Evolutionary conservation across 345 rosid species (phyloP).

Genomic region (Geranium rotundifolium): DNA sequence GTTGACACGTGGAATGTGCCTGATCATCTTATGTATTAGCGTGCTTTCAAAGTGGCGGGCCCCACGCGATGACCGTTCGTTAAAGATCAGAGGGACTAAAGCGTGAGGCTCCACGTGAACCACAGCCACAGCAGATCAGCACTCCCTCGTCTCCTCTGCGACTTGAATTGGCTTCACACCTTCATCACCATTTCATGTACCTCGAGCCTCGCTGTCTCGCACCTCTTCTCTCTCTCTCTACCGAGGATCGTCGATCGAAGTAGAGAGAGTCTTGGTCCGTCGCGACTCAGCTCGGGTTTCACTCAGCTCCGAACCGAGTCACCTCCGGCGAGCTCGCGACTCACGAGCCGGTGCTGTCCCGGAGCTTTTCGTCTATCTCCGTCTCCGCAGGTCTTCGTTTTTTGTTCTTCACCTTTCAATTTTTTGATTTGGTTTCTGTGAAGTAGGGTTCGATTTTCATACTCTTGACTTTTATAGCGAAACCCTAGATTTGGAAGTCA

Average conservation of each 20-base stretch:
- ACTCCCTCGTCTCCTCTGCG: background rate
- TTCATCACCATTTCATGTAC: background rate
- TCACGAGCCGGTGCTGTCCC: background rate
- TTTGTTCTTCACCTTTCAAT: background rate
- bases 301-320: background rate
- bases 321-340: background rate
- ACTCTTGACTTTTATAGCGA: background rate
- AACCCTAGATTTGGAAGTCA: slow-evolving; percentile 1
- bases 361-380: background rate
- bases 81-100: background rate
- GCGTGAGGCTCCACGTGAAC: background rate
- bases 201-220: background rate
- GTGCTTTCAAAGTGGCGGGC: background rate
- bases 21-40: background rate
- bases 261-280: background rate
- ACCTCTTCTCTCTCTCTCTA: background rate
- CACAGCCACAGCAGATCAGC: background rate
- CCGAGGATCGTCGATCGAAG: background rate
- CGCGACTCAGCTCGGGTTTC: background rate
- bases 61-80: background rate
- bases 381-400: background rate
- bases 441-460: no score
- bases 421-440: background rate
- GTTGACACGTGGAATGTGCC: background rate
- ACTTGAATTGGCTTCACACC: background rate